Percentiles rank a stretch among this genome's conserved stretches.
phyloP scores from a whole-genome alignment of 352 stramenopile genomes.

The Globisporangium solare region DNA sequence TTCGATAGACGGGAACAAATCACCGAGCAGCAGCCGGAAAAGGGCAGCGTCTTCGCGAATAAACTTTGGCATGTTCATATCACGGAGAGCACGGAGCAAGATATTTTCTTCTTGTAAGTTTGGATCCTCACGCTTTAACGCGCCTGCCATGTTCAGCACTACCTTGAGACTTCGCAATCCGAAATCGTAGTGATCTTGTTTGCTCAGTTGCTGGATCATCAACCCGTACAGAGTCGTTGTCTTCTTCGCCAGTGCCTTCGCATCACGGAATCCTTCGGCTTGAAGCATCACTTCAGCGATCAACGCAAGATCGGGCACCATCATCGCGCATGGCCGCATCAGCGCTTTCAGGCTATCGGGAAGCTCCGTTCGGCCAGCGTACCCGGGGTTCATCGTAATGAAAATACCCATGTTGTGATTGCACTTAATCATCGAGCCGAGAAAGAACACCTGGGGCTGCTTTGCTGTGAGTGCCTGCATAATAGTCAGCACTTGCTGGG shows the following conservation, averaged over 20 bases:
- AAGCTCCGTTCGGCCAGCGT: slow-evolving; percentile 87
- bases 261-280: slow-evolving; percentile 80
- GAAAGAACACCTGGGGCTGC: slow-evolving; percentile 74
- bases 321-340: slow-evolving; percentile 86
- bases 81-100: slow-evolving; percentile 92
- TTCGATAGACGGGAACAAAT: slow-evolving; percentile 88
- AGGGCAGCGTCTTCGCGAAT: slow-evolving; percentile 91
- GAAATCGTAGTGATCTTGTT: slow-evolving; percentile 89
- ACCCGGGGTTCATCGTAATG: slow-evolving; percentile 92
- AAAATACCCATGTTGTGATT: slow-evolving; percentile 91
- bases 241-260: slow-evolving; percentile 79
- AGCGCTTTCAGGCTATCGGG: slow-evolving; percentile 85
- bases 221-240: slow-evolving; percentile 83
- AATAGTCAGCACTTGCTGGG: slow-evolving; percentile 89
- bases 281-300: slow-evolving; percentile 88
- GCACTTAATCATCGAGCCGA: slow-evolving; percentile 81
- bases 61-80: slow-evolving; percentile 96
- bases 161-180: slow-evolving; percentile 77
- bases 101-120: slow-evolving; percentile 95
- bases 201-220: slow-evolving; percentile 86
- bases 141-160: slow-evolving; percentile 82
- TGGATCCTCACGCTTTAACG: slow-evolving; percentile 92
- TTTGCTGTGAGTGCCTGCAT: slow-evolving; percentile 83
- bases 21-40: slow-evolving; percentile 86
- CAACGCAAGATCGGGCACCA: slow-evolving; percentile 80